Conservation (phyloP, 441 rosid species). For the Hura crepitans region DNA sequence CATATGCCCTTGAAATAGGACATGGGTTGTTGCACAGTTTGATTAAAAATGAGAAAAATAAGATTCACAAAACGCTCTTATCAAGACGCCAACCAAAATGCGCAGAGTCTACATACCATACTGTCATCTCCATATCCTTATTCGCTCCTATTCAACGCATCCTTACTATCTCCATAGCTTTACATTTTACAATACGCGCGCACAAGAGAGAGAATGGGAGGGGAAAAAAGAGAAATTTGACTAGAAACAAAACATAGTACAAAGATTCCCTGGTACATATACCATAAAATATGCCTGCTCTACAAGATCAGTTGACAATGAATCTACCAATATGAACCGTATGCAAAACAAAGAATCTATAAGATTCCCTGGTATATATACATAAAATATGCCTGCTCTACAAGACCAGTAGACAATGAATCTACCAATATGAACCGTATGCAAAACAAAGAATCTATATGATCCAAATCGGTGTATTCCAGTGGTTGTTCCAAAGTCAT, state of each 20-base stretch:
- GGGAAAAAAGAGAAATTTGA: no score
- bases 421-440: background rate
- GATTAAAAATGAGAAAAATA: constrained; percentile 11
- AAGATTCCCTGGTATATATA: no score
- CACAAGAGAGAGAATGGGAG: no score
- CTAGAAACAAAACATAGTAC: no score
- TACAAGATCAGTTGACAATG: background rate
- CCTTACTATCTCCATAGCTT: background rate
- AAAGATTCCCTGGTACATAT: no score
- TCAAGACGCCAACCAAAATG: constrained; percentile 24
- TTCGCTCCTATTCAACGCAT: background rate
- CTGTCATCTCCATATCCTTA: constrained; percentile 4
- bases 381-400: background rate
- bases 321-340: background rate
- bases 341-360: background rate
- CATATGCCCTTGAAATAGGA: constrained; percentile 23
- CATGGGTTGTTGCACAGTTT: constrained; percentile 32
- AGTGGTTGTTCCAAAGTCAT: no score
- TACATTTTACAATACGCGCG: no score
- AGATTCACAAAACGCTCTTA: constrained; percentile 28
- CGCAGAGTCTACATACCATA: background rate
- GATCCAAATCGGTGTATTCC: background rate
- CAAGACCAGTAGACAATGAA: background rate
- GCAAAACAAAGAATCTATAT: background rate
- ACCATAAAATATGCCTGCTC: background rate